Base-by-base conservation (phyloP, 2,329 filamentous ascomycete genomes). In the Fusarium nurragi region DNA sequence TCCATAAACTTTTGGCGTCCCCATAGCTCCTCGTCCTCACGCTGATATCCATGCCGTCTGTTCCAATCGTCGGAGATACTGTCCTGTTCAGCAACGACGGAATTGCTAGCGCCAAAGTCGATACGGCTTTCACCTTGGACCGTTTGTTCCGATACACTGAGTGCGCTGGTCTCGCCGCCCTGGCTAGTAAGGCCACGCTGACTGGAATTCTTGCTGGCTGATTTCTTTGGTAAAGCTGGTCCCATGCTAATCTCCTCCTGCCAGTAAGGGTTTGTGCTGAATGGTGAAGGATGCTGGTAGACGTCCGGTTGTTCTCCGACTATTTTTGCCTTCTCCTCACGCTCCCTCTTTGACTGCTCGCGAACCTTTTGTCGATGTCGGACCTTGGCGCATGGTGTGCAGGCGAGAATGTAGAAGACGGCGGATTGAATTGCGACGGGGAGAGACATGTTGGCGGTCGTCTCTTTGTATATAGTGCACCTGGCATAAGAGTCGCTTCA, bases 261-360 rank as follows among this genome's bases (percentile, higher is more conserved):
- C 94, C 94, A 97, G 78, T 92, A 92, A 13, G 90, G 89, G 72
- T 97, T 97, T 25, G 93, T 97, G 72, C 89, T 90, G 71, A 93
- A 95, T 1, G 93, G 91, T 40, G 88, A 87, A 3, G 90, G 93
- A 71, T 97, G 93, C 47, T 88, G 84, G 76, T 97, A 95, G 12
- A 88, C 77, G 37, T 86, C 87, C 0, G 92, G 91, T 74, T 93
- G 87, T 65, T 93, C 87, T 52, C 84, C 84, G 68, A 90, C 86
- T 56, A 88, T 77, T 58, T 82, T 86, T 41, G 84, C 83, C 75
- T 90, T 89, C 67, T 90, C 86, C 68, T 86, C 81, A 54, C 88
- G 84, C 61, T 90, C 88, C 70, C 84, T 85, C 73, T 87, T 88
- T 46, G 91, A 91, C 74, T 92, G 84, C 68, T 86, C 85, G 76